A percentile compares a stretch with the other conserved stretches of the same genome.
Evolutionary conservation across 768 basidiomycete genomes (phyloP).

Genomic region (Leucocoprinus sp.): DNA sequence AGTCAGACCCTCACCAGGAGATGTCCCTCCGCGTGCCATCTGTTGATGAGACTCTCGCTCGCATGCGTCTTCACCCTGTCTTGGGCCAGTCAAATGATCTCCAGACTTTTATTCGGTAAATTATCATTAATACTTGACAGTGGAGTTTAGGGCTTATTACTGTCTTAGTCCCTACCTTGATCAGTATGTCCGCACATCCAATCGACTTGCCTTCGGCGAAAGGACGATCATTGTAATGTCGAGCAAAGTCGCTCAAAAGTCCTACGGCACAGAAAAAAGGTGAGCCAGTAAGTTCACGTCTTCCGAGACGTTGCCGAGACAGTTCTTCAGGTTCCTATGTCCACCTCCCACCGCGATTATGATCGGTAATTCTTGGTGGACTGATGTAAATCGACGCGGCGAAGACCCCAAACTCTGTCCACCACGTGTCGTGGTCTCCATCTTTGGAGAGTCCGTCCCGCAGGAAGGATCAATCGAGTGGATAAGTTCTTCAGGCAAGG

Average conservation of each 20-base stretch:
- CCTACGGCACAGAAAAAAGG: conserved; percentile 95
- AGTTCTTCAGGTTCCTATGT: conserved; percentile 64
- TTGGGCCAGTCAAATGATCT: conserved; percentile 64
- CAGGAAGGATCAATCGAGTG: conserved; percentile 85
- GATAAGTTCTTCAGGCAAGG: conserved; percentile 78
- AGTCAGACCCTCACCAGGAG: conserved; percentile 43
- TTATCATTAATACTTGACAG: neutral
- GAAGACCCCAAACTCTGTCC: conserved; percentile 69
- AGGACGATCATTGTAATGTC: conserved; percentile 95
- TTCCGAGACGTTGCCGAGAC: conserved; percentile 13
- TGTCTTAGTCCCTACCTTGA: conserved; percentile 64
- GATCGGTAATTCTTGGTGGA: conserved; percentile 95
- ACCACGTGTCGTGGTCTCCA: conserved; percentile 81
- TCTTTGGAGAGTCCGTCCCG: conserved; percentile 83
- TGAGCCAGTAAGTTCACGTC: conserved; percentile 22
- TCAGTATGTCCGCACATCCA: conserved; percentile 76
- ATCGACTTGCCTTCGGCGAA: conserved; percentile 86
- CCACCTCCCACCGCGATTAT: conserved; percentile 91
- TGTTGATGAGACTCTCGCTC: conserved; percentile 54
- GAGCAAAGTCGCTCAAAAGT: conserved; percentile 96
- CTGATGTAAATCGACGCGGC: conserved; percentile 64
- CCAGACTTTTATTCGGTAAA: conserved; percentile 73
- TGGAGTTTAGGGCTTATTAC: neutral
- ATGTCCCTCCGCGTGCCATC: conserved; percentile 53
- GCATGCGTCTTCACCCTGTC: conserved; percentile 55